Base-by-base conservation (phyloP, 208 protist species). In the Lotmaria passim region DNA sequence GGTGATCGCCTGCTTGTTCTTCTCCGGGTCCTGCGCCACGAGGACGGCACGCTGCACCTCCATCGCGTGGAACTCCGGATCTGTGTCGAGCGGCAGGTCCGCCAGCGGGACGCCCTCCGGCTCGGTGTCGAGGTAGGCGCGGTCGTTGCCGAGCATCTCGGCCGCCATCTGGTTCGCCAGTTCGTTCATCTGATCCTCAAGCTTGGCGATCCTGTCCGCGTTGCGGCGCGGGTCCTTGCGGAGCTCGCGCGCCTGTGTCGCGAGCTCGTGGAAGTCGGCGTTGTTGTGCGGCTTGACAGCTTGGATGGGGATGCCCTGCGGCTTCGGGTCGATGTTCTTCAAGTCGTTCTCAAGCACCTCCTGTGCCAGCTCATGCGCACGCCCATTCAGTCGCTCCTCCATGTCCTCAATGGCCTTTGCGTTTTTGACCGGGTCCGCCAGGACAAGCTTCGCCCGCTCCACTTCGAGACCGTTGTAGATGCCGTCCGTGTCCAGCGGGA, bases 41-140 rank as follows among this genome's bases (percentile, higher is more conserved):
- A 93, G 73, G 23, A 81, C 76, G 10, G 85, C 84, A 47, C 85
- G 82, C 66, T 89, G 59, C 53, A 90, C 79, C 72, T 91, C 86
- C 76, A 87, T 73, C 17, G 75, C 58, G 47, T 82, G 76, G 50
- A 89, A 88, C 38, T 81, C 64, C 19, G 70, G 46, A 53, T 94
- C 83, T 7, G 65, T 53, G 63, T 82, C 73, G 4, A 93, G 78
- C 48, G 73, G 73, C 41, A 94, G 53, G 10, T 70, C 34, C 31
- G 34, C 47, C n/a, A 86, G 41, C 5, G 88, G 78, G 21, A 96
- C 81, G 28, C 86, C 85, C 34, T 90, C 82, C 11, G 85, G 85
- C 11, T 82, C 69, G n/a, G 75, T 65, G 60, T 87, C 82, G 26
- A 94, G 78, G 72, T 86, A 90, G 59, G 31, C 74, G 33, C 83